Percentiles rank a stretch among this genome's conserved stretches.
These are phyloP conservation scores for Phaeolepiota aurea DNA, from an alignment of 768 basidiomycete species.

Conservation along the genomic window DNA sequence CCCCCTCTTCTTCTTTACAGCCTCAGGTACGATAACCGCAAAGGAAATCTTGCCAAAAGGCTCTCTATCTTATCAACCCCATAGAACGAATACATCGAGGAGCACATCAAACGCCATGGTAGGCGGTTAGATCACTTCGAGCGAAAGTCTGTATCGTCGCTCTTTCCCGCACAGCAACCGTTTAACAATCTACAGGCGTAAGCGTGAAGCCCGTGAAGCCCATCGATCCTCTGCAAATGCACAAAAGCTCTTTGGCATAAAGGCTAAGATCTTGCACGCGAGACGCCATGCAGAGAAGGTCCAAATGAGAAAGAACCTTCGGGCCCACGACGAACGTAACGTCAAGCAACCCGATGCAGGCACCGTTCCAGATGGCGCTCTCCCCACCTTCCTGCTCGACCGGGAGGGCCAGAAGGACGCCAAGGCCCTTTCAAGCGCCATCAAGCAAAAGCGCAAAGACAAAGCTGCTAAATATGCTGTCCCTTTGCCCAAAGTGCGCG, in stretches of 20 bases:
- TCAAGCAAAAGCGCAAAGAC: conserved; percentile 99
- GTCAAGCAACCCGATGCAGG: conserved; percentile 89
- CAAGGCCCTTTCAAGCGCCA: conserved; percentile 88
- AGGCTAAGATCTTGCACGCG: conserved; percentile 96
- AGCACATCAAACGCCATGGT: conserved; percentile 96
- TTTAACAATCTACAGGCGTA: conserved; percentile 45
- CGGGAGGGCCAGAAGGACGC: conserved; percentile 98
- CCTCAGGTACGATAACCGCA: conserved; percentile 46
- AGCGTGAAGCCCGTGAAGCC: conserved; percentile 69
- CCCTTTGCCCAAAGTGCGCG: conserved; percentile 92
- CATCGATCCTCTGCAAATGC: conserved; percentile 76
- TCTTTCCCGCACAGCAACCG: not conserved
- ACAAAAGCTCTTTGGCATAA: conserved; percentile 92
- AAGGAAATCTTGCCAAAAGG: not conserved
- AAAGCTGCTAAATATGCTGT: conserved; percentile 98
- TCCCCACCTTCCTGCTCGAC: conserved; percentile 94
- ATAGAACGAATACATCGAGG: conserved; percentile 99
- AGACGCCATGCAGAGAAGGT: conserved; percentile 97
- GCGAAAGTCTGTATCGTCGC: conserved; percentile 58
- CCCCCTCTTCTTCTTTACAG: conserved; percentile 24
- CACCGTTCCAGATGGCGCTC: conserved; percentile 78
- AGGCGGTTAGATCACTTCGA: conserved; percentile 94
- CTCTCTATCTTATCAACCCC: not conserved
- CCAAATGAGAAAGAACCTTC: conserved; percentile 98
- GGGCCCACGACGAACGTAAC: conserved; percentile 97